A percentile compares a stretch with the other conserved stretches of the same genome.
Conservation (phyloP, 2,329 filamentous ascomycete species). For the Nigrograna mackinnonii region DNA sequence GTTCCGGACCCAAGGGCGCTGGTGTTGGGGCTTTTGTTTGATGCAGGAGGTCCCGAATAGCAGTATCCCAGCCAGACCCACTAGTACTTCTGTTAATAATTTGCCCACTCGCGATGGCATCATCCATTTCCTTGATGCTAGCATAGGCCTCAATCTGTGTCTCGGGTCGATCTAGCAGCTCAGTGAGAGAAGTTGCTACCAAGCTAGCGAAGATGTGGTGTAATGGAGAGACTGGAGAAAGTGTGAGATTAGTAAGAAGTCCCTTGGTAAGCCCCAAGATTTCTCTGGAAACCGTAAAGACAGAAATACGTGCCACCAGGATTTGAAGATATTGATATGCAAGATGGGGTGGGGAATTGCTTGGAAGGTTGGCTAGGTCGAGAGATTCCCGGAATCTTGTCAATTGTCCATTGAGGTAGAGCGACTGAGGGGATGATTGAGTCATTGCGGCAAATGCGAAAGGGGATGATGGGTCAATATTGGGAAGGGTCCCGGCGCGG, state of each 20-base stretch:
- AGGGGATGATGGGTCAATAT: constrained; percentile 30
- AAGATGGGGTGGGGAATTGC: constrained; percentile 35
- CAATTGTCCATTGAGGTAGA: constrained; percentile 33
- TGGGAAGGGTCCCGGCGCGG: constrained; percentile 31
- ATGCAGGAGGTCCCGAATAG: constrained; percentile 34
- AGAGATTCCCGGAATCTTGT: constrained; percentile 35
- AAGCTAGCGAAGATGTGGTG: constrained; percentile 41
- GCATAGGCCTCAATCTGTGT: constrained; percentile 39
- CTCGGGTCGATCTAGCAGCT: constrained; percentile 38
- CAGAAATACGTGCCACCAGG: constrained; percentile 31
- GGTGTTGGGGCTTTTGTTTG: constrained; percentile 30
- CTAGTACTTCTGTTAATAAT: constrained; percentile 34
- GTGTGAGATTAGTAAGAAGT: constrained; percentile 28
- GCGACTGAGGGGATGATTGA: constrained; percentile 24
- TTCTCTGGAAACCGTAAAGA: constrained; percentile 26
- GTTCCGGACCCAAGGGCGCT: constrained; percentile 21
- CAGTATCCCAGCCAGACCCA: constrained; percentile 37
- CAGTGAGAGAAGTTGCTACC: constrained; percentile 36
- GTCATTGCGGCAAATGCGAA: constrained; percentile 28
- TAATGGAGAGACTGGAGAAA: constrained; percentile 31
- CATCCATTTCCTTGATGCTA: constrained; percentile 40
- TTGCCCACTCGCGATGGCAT: constrained; percentile 33
- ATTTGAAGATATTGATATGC: constrained; percentile 40
- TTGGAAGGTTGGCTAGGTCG: constrained; percentile 28
- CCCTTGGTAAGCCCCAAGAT: constrained; percentile 29